A percentile compares a stretch with the other conserved stretches of the same genome.
Conservation (phyloP, 495 filamentous ascomycete genomes). For the Penicillium dipodomyicola region DNA sequence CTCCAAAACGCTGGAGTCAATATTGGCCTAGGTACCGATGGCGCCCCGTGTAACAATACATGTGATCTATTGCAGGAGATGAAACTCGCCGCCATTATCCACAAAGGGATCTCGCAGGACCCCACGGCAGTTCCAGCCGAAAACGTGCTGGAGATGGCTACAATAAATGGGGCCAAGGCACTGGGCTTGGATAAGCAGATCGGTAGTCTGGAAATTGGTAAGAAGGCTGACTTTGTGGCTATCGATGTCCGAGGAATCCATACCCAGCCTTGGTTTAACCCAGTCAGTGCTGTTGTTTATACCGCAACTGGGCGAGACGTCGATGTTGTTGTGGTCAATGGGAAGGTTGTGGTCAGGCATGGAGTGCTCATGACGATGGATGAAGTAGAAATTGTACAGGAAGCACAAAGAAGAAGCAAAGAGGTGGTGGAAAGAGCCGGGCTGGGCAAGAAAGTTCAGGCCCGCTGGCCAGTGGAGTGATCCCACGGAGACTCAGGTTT, state of each 20-base stretch:
- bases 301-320: conserved; percentile 49
- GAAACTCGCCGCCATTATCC: conserved; percentile 51
- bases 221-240: conserved; percentile 55
- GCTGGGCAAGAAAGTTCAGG: conserved; percentile 36
- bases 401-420: conserved; percentile 35
- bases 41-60: conserved; percentile 52
- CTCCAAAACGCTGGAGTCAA: conserved; percentile 37
- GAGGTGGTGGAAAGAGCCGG: conserved; percentile 45
- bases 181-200: conserved; percentile 44
- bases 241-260: conserved; percentile 40
- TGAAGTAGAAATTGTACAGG: conserved; percentile 34
- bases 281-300: conserved; percentile 49
- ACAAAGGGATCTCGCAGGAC: conserved; percentile 47
- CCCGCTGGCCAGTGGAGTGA: conserved; percentile 37
- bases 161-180: conserved; percentile 52
- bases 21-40: conserved; percentile 47
- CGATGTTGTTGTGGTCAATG: conserved; percentile 48
- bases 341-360: conserved; percentile 39
- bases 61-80: conserved; percentile 53
- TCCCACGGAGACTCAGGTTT: not conserved
- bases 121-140: conserved; percentile 48
- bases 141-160: conserved; percentile 52
- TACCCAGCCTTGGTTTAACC: conserved; percentile 37
- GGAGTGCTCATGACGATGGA: conserved; percentile 37
- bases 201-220: conserved; percentile 52